Base-by-base conservation (phyloP, 768 basidiomycete species). In the Inosperma sp. region DNA sequence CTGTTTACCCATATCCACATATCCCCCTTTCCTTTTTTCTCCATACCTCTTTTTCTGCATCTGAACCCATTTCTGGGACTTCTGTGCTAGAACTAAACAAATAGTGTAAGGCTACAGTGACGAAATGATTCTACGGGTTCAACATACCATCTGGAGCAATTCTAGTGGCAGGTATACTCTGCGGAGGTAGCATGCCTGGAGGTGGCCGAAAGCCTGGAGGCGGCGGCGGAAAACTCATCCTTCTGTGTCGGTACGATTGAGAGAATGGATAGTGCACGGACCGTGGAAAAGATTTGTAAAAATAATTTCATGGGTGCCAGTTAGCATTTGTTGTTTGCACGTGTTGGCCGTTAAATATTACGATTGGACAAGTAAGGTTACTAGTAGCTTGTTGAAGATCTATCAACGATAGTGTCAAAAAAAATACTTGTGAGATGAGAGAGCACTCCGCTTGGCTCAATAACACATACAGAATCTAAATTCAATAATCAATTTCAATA, bases 21-120 rank as follows among this genome's bases (percentile, higher is more conserved):
- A 92, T 26, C 88, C 91, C 26, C 88, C 89, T 68, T 84, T 90
- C 55, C 90, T 75, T 75, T 89, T 93, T 73, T 88, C 90, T 48
- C 92, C 92, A 57, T 92, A 96, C 53, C 93, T 79, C 70, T 86
- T 93, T 71, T 77, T 84, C 73, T 95, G 93, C 84, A 93, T 88
- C 61, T 90, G 86, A 49, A 88, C 74, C 93, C 93, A 98, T 76
- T 98, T 98, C 73, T 92, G 85, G 30, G 90, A 85, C 74, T 98
- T 99, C 69, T 88, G 84, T 29, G 84, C 82, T 59, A 98, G 78
- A 55, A 86, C 82, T 75, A 54, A 43, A 40, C 36, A 60, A 46
- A 58, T 40, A 56, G 59, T 13, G 36, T 60, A 56, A 56, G 56
- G 50, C 51, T 41, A 46, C 52, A 51, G 35, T 17, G 12, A 13